Base-by-base conservation (phyloP, 345 rosid genomes). In the Eucalyptus regnans region DNA sequence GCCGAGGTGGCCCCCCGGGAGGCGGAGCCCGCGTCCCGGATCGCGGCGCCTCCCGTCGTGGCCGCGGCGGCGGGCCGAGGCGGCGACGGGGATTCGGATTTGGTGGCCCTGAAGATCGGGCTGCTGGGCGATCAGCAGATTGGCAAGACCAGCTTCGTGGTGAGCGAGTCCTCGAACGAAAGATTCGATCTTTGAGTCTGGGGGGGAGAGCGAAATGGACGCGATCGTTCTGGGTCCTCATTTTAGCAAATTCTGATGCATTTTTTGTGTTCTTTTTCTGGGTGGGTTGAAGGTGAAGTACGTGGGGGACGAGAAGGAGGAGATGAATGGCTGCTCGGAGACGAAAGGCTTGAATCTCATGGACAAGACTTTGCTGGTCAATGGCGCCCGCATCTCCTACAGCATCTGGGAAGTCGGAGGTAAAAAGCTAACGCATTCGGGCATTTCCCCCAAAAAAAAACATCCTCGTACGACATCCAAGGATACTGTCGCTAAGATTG, bases 371-470 rank as follows among this genome's bases (percentile, higher is more conserved):
- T 92, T 95, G n/a, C 64, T 87, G 52, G 95, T 97, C 76, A 90
- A 90, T 88, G 99, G 96, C 49, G 99, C 98, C 23, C 94, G 96
- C 5, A 95, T 97, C 89, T 94, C 96, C 50, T 96, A 96, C 88
- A 93, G 95, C 62, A 94, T 96, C 23, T 97, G 99, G 99, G 98
- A 97, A 88, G 93, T 96, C 23, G 92, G 94, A 91, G 98, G 99
- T 97, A 88, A 76, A 88, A 76, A 20, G 50, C 58, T 52, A 50
- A 27, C 80, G 9, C 66, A 22, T 33, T 20, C 71, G 48, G 83
- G 83, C 25, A 41, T 37, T 76, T 33, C 1, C 22, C 23, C 44
- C 68, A 1, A 4, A 22, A 52, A 20, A 20, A 56, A 10, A 16
- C 11, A 33, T 17, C 48, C 84, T 76, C 84, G 84, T 41, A 41